Base-by-base conservation (phyloP, 2,329 filamentous ascomycete genomes). In the Cadophora malorum region DNA sequence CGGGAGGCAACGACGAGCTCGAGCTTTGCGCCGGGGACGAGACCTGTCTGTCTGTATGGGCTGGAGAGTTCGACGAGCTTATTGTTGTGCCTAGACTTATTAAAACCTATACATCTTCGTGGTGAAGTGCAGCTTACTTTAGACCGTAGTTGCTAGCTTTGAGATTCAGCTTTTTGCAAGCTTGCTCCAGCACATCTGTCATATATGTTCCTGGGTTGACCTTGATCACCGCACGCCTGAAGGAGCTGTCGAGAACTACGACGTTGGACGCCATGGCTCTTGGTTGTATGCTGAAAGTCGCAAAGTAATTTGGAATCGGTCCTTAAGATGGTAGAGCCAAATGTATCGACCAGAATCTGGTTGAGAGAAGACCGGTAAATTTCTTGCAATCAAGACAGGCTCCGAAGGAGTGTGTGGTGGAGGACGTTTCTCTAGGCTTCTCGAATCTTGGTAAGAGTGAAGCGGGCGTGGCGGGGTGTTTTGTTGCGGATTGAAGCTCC, bases 1-100 rank as follows among this genome's bases (percentile, higher is more conserved):
- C 92, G 92, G 56, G 94, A 96, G 68, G 91, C 90, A 77, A 93
- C 90, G 25, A 97, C 91, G 61, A 99, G 91, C 77, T 98, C 94
- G 67, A 99, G 88, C 78, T 96, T 97, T 68, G 96, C 95, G 70
- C 96, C 96, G 47, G 92, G 87, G 14, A 86, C 84, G 6, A 99
- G 89, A 61, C 94, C 93, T 5, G 94, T 91, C 33, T 95, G 88
- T 59, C 95, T 90, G 78, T 94, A 93, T 52, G 92, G 91, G 66
- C 93, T 86, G 7, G 94, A 95, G 9, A 99, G 86, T 76, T 97
- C 94, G 67, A 99, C 83, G 41, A 88, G 84, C 77, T 95, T 97
- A 79, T 95, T 92, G 78, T 93, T 94, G 79, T 94, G 84, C 75
- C 91, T 94, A 67, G 23, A 33, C 33, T 23, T 69, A 65, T 75